phyloP scores from a whole-genome alignment of 2,329 filamentous ascomycete species.

The Hymenoscyphus albidus region DNA sequence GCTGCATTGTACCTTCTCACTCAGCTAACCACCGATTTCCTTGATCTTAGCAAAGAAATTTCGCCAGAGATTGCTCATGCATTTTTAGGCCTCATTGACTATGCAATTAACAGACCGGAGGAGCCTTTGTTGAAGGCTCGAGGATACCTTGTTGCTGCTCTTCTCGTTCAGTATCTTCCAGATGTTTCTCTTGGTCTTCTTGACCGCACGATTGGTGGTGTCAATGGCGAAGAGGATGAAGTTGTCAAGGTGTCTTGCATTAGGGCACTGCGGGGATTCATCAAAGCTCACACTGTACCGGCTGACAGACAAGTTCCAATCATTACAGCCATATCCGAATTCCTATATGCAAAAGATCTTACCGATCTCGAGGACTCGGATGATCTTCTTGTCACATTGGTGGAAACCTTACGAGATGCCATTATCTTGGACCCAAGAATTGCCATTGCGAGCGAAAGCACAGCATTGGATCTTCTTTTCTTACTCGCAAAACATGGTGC shows the following conservation, averaged over 20 bases:
- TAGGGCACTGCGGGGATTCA: slow-evolving; percentile 71
- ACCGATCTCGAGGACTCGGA: slow-evolving; percentile 83
- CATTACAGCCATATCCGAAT: slow-evolving; percentile 61
- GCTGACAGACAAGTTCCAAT: slow-evolving; percentile 57
- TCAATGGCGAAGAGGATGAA: slow-evolving; percentile 73
- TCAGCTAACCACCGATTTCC: slow-evolving; percentile 77
- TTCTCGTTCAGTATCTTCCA: slow-evolving; percentile 65
- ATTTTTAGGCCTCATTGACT: slow-evolving; percentile 77
- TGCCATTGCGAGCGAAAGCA: slow-evolving; percentile 66
- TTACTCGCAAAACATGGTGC: slow-evolving; percentile 84
- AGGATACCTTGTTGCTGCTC: slow-evolving; percentile 81
- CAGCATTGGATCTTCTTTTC: slow-evolving; percentile 81
- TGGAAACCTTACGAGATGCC: slow-evolving; percentile 78
- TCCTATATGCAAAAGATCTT: slow-evolving; percentile 75
- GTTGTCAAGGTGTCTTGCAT: slow-evolving; percentile 91
- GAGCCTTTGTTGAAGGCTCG: slow-evolving; percentile 79
- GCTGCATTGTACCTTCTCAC: slow-evolving; percentile 81
- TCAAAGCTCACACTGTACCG: slow-evolving; percentile 47
- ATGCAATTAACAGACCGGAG: slow-evolving; percentile 64
- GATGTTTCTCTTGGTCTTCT: slow-evolving; percentile 60
- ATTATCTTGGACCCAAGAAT: slow-evolving; percentile 76
- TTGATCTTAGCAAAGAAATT: slow-evolving; percentile 72
- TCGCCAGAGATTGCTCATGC: slow-evolving; percentile 64
- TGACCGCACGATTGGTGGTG: slow-evolving; percentile 69
- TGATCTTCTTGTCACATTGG: slow-evolving; percentile 84